Base-by-base conservation (phyloP, 2,329 filamentous ascomycete species). In the Uncinocarpus reesii region DNA sequence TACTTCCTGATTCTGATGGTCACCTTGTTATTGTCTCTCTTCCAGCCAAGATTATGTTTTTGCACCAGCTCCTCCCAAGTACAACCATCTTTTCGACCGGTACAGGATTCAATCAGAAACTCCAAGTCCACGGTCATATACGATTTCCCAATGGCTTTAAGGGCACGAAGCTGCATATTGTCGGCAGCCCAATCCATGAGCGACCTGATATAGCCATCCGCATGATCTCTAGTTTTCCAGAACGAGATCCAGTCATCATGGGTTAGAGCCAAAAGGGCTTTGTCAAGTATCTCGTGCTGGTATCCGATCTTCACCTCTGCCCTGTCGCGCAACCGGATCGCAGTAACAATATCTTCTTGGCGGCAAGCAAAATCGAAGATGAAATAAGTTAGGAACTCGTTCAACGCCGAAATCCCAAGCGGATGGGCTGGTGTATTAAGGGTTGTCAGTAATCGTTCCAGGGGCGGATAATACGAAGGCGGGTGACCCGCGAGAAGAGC, bases 321-420 rank as follows among this genome's bases (percentile, higher is more conserved):
- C 18, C 60, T 63, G 44, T 76, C 69, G 47, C 81, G 77, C 47
- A 88, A 69, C 2, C 77, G 72, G 60, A 83, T 86, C 1, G 90
- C 92, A 47, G 83, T 79, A 1, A 77, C 74, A 21, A 94, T 69
- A 55, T 94, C 79, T 10, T 78, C 75, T 55, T 89, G 80, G 20
- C 92, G 81, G 62, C 92, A 96, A 4, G 88, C 88, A 34, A 88
- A 77, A 66, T 98, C 92, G 21, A 98, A 77, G 42, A 95, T 80
- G 21, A 87, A 74, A 59, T 95, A 94, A 26, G 79, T 78, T 2
- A 81, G 78, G 44, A 93, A 83, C 58, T 96, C 92, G 42, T 81
- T 78, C 3, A 87, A 67, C 60, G 95, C 88, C 4, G 83, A 72
- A 2, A 73, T 70, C 0, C 83, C 79, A 16, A 96, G 77, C 3